These are phyloP conservation scores for Saccharomycopsis schoenii DNA, from an alignment of 805 yeast species.

Conservation along the genomic window DNA sequence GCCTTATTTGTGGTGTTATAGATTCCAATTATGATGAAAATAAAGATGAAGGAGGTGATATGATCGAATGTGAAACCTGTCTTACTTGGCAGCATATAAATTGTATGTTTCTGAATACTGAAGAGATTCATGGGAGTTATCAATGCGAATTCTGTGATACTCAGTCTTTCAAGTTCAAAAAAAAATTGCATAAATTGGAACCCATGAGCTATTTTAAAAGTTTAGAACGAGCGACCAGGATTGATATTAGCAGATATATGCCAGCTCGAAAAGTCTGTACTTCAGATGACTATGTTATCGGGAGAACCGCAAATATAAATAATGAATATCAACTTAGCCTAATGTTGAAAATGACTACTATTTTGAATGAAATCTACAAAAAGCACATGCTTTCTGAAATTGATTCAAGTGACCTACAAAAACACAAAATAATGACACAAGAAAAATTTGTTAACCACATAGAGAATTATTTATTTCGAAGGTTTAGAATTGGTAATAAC, in stretches of 20 bases:
- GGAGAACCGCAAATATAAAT: not conserved
- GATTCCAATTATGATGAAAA: conserved; percentile 48
- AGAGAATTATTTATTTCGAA: not conserved
- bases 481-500: not conserved
- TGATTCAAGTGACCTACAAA: not conserved
- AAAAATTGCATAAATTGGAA: conserved; percentile 26
- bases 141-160: conserved; percentile 47
- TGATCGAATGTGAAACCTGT: conserved; percentile 61
- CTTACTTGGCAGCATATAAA: conserved; percentile 62
- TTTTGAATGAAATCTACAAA: not conserved
- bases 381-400: not conserved
- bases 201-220: conserved; percentile 23
- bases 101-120: conserved; percentile 42
- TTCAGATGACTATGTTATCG: not conserved
- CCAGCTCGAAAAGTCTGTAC: not conserved
- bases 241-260: not conserved
- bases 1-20: conserved; percentile 53
- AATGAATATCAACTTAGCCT: not conserved
- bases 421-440: not conserved
- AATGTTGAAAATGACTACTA: not conserved
- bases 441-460: not conserved
- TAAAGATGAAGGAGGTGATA: conserved; percentile 40
- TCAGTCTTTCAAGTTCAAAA: conserved; percentile 23
- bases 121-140: conserved; percentile 39
- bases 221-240: not conserved